Evolutionary conservation across 805 yeast species (phyloP), one percentile per base, ranked within the genome.

Genomic region (Ogataea henricii): DNA sequence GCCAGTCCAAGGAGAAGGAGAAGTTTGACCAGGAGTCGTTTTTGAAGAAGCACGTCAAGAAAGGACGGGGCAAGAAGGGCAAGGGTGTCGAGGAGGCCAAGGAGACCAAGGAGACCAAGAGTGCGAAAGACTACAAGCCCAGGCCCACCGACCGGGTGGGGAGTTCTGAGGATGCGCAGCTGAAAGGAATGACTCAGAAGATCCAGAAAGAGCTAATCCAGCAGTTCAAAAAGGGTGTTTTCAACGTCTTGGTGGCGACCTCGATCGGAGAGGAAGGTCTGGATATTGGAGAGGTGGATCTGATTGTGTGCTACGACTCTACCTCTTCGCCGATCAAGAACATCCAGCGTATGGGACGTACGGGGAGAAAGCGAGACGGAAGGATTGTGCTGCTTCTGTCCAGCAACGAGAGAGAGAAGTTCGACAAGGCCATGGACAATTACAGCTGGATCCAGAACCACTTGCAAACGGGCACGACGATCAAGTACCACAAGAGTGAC

Each of bases 251-350:
- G 17, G 96, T 94, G 5, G 97, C 98, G 4, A 94, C 99, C 0
- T 90, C 97, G 0, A 92, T 94, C 62, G 99, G 98, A 40, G 99
- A 94, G 65, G 99, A 94, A 72, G 99, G 99, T 38, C 75, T 94
- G 54, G 99, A 94, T 72, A 95, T 94, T 55, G 99, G 99, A 26
- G 97, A 95, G 64, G 99, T 94, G 45, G 99, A 94, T 66, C 64
- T 94, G 58, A 92, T 94, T 56, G 76, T 94, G 6, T 91, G 97
- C 62, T 94, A 82, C 67, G 99, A 94, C 60, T 88, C 96, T 0
- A 90, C 97, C 0, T 77, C 90, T 23, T 89, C 96, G 38, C 97
- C 98, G 0, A 92, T 94, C 48, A 88, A 95, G 49, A 90, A 87
- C 57, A 78, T 94, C 34, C 99, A 94, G 64, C 72, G 99, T 57